These are phyloP conservation scores for Heliamphora exappendiculata DNA, from an alignment of 148 eudicot genomes.

Conservation along the genomic window DNA sequence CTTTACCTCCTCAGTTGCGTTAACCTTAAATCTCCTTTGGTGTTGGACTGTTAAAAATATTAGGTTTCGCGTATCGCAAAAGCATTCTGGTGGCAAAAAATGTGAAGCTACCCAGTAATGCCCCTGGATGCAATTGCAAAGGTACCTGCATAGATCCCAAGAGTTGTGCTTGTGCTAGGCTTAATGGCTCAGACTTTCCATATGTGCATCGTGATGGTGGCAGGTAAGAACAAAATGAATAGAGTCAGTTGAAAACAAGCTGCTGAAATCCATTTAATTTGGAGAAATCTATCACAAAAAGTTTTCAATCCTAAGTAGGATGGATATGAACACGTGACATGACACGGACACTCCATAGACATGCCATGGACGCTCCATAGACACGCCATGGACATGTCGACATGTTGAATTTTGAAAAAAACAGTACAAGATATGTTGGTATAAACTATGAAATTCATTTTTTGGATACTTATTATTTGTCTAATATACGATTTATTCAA, in stretches of 20 bases:
- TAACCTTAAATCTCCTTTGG: background rate
- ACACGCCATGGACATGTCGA: too few species aligned
- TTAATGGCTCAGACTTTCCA: constrained; percentile 75
- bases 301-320: too few species aligned
- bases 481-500: too few species aligned
- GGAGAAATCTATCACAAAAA: too few species aligned
- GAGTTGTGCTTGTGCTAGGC: constrained; percentile 68
- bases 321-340: too few species aligned
- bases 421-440: too few species aligned
- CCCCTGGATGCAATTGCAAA: constrained; percentile 55
- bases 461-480: too few species aligned
- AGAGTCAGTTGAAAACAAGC: background rate
- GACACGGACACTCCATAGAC: too few species aligned
- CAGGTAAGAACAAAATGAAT: constrained; percentile 34
- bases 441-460: too few species aligned
- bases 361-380: too few species aligned
- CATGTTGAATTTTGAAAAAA: too few species aligned
- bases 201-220: constrained; percentile 81
- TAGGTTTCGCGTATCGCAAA: constrained; percentile 56
- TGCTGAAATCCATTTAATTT: background rate
- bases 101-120: constrained; percentile 37
- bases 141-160: constrained; percentile 55
- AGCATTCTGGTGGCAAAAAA: constrained; percentile 34
- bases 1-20: background rate
- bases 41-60: constrained; percentile 1